Evolutionary conservation across 352 stramenopile genomes (phyloP).

Genomic region (Globisporangium irregulare): DNA sequence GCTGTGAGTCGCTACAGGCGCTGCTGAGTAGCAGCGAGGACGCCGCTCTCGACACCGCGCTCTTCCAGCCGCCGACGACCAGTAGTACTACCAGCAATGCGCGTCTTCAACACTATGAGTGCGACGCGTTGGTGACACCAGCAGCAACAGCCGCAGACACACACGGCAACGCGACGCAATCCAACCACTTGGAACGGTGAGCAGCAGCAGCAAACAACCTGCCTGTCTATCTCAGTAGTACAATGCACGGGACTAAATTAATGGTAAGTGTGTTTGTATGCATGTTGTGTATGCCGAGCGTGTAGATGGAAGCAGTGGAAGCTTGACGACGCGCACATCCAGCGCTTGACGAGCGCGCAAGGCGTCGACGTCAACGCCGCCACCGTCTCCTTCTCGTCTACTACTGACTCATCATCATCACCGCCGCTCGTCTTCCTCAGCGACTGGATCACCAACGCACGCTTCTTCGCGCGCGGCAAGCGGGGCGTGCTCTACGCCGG

Average conservation of each 20-base stretch:
- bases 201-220: not conserved
- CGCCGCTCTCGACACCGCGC: conserved; percentile 13
- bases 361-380: not conserved
- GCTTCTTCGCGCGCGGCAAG: conserved; percentile 69
- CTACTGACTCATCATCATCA: conserved; percentile 2
- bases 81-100: not conserved
- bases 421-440: conserved; percentile 21
- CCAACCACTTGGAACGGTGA: conserved; percentile 49
- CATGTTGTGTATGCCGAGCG: conserved; percentile 14
- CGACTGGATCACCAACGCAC: conserved; percentile 27
- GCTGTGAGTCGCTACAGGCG: conserved; percentile 37
- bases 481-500: conserved; percentile 57
- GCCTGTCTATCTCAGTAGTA: not conserved
- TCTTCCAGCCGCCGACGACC: conserved; percentile 4
- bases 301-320: conserved; percentile 67
- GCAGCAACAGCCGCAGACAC: not conserved
- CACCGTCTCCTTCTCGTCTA: not conserved
- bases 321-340: conserved; percentile 48
- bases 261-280: not conserved
- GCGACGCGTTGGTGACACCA: not conserved
- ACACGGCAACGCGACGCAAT: not conserved
- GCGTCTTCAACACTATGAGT: not conserved
- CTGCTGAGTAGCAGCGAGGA: conserved; percentile 27
- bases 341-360: conserved; percentile 39
- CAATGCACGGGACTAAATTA: not conserved